Evolutionary conservation across 805 yeast species (phyloP).

Genomic region (Debaryomyces maramus): DNA sequence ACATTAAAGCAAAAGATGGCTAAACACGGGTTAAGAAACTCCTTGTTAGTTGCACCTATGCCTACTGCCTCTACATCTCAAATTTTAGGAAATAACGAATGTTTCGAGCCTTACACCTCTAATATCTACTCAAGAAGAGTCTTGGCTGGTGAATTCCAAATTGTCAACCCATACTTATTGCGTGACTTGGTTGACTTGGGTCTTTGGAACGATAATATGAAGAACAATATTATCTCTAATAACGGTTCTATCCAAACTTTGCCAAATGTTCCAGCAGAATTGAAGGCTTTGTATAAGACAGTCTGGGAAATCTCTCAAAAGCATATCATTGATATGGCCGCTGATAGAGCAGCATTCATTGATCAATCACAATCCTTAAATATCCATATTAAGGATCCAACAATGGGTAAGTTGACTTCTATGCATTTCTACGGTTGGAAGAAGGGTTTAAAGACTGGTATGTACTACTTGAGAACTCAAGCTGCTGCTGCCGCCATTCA

Average conservation of each 20-base stretch:
- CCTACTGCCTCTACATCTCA: conserved; percentile 69
- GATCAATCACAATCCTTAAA: conserved; percentile 95
- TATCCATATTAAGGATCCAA: conserved; percentile 83
- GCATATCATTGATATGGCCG: conserved; percentile 60
- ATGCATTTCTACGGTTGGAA: conserved; percentile 99
- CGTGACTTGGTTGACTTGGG: conserved; percentile 60
- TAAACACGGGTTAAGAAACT: conserved; percentile 55
- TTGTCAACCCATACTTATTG: conserved; percentile 59
- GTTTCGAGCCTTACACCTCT: conserved; percentile 64
- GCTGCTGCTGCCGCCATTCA: conserved; percentile 97
- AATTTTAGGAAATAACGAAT: conserved; percentile 60
- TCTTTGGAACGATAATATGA: conserved; percentile 58
- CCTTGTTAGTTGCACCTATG: conserved; percentile 64
- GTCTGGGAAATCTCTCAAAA: conserved; percentile 65
- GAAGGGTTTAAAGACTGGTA: conserved; percentile 97
- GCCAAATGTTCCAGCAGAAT: conserved; percentile 53
- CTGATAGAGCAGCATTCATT: conserved; percentile 76
- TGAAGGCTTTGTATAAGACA: conserved; percentile 56
- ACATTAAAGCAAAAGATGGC: conserved; percentile 48
- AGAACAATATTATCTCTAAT: conserved; percentile 54
- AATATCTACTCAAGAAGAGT: conserved; percentile 64
- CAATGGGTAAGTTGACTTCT: conserved; percentile 93
- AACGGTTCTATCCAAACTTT: conserved; percentile 59
- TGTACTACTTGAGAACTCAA: conserved; percentile 96
- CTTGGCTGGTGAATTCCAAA: conserved; percentile 63